These are phyloP conservation scores for Trypanosoma boissoni DNA, from an alignment of 208 protist species.

Conservation along the genomic window DNA sequence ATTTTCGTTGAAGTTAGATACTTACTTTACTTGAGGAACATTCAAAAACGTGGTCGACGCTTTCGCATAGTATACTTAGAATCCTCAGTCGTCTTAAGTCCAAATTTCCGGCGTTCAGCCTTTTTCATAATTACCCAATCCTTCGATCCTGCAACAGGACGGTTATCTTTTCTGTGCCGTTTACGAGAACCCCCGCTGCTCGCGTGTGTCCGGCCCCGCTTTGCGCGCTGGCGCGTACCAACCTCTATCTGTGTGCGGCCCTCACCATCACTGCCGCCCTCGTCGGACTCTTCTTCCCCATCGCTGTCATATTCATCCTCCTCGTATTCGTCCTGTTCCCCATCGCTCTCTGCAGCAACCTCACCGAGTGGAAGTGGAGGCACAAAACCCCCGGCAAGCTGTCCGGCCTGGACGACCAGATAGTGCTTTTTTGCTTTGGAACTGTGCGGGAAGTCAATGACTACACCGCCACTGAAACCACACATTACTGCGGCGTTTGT, in stretches of 20 bases:
- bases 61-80: conserved; percentile 97
- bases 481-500: conserved; percentile 94
- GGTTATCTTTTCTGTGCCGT: conserved; percentile 61
- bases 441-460: conserved; percentile 98
- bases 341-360: conserved; percentile 4
- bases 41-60: conserved; percentile 87
- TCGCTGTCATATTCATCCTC: conserved; percentile 38
- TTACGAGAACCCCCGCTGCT: conserved; percentile 30
- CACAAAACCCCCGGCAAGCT: conserved; percentile 69
- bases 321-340: conserved; percentile 31
- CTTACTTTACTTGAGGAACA: too few relatives aligned
- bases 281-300: conserved; percentile 25
- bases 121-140: conserved; percentile 97
- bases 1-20: too few relatives aligned
- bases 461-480: conserved; percentile 97
- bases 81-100: conserved; percentile 87
- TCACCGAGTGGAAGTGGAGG: conserved; percentile 36
- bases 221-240: conserved; percentile 17
- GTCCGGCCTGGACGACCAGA: conserved; percentile 88
- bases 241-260: conserved; percentile 21
- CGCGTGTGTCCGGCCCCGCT: conserved; percentile 36
- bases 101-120: conserved; percentile 87
- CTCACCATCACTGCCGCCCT: conserved; percentile 30
- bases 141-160: conserved; percentile 69
- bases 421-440: conserved; percentile 98